Evolutionary conservation across 441 rosid species (phyloP), one percentile per base, ranked within the genome.

Genomic region (Populus tomentosa): DNA sequence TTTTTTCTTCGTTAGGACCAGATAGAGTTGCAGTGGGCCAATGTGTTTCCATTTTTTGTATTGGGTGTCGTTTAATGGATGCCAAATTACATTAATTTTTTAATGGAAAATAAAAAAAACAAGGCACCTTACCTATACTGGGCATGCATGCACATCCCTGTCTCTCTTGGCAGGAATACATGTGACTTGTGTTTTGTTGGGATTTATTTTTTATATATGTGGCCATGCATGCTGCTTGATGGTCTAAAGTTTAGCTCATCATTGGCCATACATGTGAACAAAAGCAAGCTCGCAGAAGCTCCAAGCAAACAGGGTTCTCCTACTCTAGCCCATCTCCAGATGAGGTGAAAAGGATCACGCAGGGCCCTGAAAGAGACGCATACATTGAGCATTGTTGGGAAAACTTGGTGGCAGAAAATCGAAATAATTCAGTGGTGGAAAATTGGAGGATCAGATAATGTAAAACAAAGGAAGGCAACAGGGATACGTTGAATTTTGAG

Each of bases 371-470:
- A 67, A 23, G 14, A 30, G 79, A 71, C 21, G 46, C 66, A 50
- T 7, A n/a, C n/a, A 8, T 28, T 9, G 23, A 74, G 21, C 20
- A 2, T 40, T 28, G 50, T 71, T 79, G 33, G 64, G 30, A 28
- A 20, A 66, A 36, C 40, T 76, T 46, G 16, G 10, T 50, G 59
- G 70, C 46, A 26, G 30, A 74, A 74, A 53, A 64, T 63, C 23
- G 80, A 70, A 77, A 73, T 81, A 78, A 73, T 81, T 73, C 66
- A 73, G 72, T 63, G 56, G 78, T 16, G 30, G 82, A 64, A 69
- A 69, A 18, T 30, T 36, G 13, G 42, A 32, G 28, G 32, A 74
- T 61, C 10, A 61, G 77, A 73, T 78, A 67, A 56, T 71, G 75
- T 53, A 65, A 65, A 72, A 71, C 26, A 73, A 79, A 42, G 42